Conservation (phyloP, 495 filamentous ascomycete genomes). For the Penicillium pulvis region DNA sequence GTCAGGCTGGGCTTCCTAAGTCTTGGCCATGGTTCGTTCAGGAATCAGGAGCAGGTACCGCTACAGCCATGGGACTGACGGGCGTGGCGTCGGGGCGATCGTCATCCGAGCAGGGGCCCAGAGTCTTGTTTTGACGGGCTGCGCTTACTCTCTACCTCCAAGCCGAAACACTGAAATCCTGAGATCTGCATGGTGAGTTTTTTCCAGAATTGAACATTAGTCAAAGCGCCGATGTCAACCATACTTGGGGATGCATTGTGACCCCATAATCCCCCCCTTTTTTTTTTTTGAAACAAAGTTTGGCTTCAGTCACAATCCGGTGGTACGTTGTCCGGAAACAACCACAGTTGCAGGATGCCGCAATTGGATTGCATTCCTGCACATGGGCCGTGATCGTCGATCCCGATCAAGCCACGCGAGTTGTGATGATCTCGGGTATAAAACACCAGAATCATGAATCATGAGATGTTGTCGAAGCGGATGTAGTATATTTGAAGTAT, state of each 20-base stretch:
- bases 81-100: conserved; percentile 30
- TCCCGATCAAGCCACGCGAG: conserved; percentile 26
- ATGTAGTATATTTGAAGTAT: not conserved
- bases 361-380: conserved; percentile 17
- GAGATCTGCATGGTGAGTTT: conserved; percentile 8
- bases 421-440: not conserved
- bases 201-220: conserved; percentile 26
- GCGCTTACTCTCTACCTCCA: conserved; percentile 18
- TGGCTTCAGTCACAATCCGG: conserved; percentile 16
- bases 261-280: not conserved
- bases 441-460: not conserved
- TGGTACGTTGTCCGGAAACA: conserved; percentile 25
- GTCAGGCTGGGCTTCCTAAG: not conserved
- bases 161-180: not conserved
- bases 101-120: conserved; percentile 21
- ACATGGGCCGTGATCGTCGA: conserved; percentile 27
- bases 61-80: conserved; percentile 20
- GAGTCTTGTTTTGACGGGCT: conserved; percentile 27
- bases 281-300: conserved; percentile 16
- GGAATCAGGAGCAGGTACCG: conserved; percentile 14
- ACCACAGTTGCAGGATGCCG: conserved; percentile 6
- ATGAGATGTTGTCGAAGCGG: not conserved
- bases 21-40: conserved; percentile 13
- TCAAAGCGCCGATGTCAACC: conserved; percentile 18
- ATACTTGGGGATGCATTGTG: conserved; percentile 7